Evolutionary conservation across 306 rosid species (phyloP).

Genomic region (Benincasa hispida): DNA sequence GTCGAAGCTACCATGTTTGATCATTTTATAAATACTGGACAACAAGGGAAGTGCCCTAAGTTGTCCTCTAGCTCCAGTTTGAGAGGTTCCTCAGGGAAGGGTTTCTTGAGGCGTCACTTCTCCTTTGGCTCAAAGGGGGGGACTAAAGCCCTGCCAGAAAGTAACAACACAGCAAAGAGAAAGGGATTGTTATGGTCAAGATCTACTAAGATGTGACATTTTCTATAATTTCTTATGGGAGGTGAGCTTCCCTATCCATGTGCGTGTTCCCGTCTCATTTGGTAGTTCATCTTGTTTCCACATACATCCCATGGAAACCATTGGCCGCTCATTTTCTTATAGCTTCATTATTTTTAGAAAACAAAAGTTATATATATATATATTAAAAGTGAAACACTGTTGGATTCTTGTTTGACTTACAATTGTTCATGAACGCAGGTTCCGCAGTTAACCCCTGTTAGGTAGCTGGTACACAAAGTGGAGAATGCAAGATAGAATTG

Average conservation of each 20-base stretch:
- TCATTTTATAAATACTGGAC: slow-evolving; percentile 32
- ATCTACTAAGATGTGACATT: slow-evolving; percentile 48
- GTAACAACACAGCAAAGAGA: slow-evolving; percentile 36
- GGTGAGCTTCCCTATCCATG: slow-evolving; percentile 31
- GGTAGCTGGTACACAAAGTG: background rate
- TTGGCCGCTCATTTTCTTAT: background rate
- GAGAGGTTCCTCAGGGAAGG: slow-evolving; percentile 47
- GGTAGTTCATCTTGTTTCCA: background rate
- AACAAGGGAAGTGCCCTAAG: slow-evolving; percentile 37
- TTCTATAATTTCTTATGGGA: slow-evolving; percentile 12
- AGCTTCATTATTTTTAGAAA: too few species aligned
- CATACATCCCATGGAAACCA: background rate
- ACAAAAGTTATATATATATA: too few species aligned
- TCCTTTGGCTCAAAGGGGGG: slow-evolving; percentile 71
- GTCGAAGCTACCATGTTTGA: slow-evolving; percentile 36
- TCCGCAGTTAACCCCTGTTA: background rate
- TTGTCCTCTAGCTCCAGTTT: slow-evolving; percentile 56
- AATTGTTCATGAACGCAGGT: background rate
- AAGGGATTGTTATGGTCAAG: slow-evolving; percentile 89
- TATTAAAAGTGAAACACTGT: background rate
- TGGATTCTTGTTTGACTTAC: background rate
- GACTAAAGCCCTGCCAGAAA: slow-evolving; percentile 35
- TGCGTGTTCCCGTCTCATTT: background rate
- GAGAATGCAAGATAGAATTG: background rate
- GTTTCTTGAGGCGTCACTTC: slow-evolving; percentile 73